Base-by-base conservation (phyloP, 805 yeast species). In the Wickerhamomyces chambardii region DNA sequence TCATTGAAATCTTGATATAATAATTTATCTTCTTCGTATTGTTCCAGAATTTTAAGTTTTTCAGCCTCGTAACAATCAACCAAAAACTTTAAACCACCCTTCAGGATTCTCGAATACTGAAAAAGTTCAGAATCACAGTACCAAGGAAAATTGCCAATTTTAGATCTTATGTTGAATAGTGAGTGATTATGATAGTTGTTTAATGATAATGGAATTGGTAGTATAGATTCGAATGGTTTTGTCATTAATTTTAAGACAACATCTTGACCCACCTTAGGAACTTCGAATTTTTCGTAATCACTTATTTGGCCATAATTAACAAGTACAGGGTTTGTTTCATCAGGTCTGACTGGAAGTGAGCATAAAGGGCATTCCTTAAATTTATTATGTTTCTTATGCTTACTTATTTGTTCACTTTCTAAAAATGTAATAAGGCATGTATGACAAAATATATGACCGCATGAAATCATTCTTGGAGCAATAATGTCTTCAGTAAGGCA, bases 381-480 rank as follows among this genome's bases (percentile, higher is more conserved):
- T 48, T 70, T 74, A 59, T 70, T 47, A 45, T 63, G 63, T 31
- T 59, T 56, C 33, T 61, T 56, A 44, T 62, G 56, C 6, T 58
- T 50, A 31, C 53, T 52, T 18, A 51, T 55, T 6, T 58, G 50
- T 17, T 64, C 64, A 15, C 78, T 75, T 27, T 73, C 82, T 30
- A 85, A 61, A 47, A 84, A 73, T 31, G 87, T 73, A 36, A 87
- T 55, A 22, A 90, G 57, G 55, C 99, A 92, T 12, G 87, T 75
- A 36, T 75, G 67, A 52, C 99, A 92, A 50, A 92, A 75, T 14
- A 87, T 70, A 53, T 92, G 99, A 5, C 99, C 98, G 61, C 99
- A 92, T 11, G 78, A 70, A 21, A 86, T 78, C 97, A 92, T 94
- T 36, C 97, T 65, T 3, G 98, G 97, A 0, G 97, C 96, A 15